These are phyloP conservation scores for Hippophae gyantsensis DNA, from an alignment of 306 rosid genomes.

Conservation along the genomic window DNA sequence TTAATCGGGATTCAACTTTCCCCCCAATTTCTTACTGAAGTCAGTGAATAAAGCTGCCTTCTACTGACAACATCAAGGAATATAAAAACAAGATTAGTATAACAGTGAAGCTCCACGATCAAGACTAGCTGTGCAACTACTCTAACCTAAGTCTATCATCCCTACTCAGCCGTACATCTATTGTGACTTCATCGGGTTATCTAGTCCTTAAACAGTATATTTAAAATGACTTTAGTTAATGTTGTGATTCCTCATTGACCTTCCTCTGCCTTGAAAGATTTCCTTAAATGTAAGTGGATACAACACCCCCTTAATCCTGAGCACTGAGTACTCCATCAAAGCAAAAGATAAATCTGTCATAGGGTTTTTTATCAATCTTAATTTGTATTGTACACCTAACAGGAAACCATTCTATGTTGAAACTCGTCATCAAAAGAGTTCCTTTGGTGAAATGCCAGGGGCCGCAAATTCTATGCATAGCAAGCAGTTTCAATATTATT, in stretches of 20 bases:
- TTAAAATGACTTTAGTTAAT: too few species aligned
- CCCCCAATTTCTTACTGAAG: constrained; percentile 7
- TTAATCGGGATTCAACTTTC: constrained; percentile 11
- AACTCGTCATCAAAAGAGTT: constrained; percentile 2
- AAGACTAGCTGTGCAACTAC: neutral
- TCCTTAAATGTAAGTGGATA: too few species aligned
- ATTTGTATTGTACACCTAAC: neutral
- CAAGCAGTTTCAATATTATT: neutral
- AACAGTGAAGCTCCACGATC: neutral
- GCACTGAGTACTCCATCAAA: too few species aligned
- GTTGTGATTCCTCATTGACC: too few species aligned
- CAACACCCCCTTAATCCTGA: too few species aligned
- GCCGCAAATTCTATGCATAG: neutral
- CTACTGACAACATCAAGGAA: neutral
- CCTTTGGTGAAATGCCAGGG: neutral
- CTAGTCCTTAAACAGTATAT: too few species aligned
- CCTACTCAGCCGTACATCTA: too few species aligned
- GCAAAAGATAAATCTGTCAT: too few species aligned
- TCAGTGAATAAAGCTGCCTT: constrained; percentile 5
- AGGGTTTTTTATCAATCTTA: neutral
- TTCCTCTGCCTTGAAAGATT: too few species aligned
- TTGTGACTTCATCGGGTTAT: too few species aligned
- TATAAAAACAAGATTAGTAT: neutral
- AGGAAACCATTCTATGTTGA: constrained; percentile 5
- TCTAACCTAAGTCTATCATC: too few species aligned